Conservation (phyloP, 306 rosid genomes). For the Medicago arabica region DNA sequence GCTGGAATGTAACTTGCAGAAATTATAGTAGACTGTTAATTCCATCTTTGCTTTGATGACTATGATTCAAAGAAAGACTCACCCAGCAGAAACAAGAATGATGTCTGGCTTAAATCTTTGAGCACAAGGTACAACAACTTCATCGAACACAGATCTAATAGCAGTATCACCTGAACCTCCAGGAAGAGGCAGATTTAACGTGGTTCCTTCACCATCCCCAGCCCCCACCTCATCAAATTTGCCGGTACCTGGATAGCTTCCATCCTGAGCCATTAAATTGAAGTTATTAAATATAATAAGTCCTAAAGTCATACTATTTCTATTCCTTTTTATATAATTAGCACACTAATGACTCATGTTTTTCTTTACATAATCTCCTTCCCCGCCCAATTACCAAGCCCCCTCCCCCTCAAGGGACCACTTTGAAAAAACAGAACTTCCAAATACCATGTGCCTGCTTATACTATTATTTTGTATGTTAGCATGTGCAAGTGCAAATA, state of each 20-base stretch:
- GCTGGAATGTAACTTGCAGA: slow-evolving; percentile 24
- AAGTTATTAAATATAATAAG: slow-evolving; percentile 22
- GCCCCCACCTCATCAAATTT: slow-evolving; percentile 78
- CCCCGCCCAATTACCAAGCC: background rate
- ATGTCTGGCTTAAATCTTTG: slow-evolving; percentile 92
- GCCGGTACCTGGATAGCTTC: slow-evolving; percentile 98
- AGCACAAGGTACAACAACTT: slow-evolving; percentile 85
- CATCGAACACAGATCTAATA: slow-evolving; percentile 79
- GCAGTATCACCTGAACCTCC: slow-evolving; percentile 93
- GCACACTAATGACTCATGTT: background rate
- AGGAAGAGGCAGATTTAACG: slow-evolving; percentile 89
- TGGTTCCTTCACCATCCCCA: slow-evolving; percentile 91
- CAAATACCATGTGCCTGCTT: background rate
- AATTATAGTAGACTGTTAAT: background rate
- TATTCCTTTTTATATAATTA: background rate
- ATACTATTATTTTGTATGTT: slow-evolving; percentile 2
- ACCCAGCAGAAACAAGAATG: slow-evolving; percentile 98
- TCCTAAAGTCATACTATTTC: background rate
- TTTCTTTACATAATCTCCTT: slow-evolving; percentile 4
- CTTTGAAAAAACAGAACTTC: slow-evolving; percentile 1
- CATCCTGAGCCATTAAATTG: slow-evolving; percentile 59
- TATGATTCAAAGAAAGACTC: slow-evolving; percentile 48
- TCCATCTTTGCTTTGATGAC: slow-evolving; percentile 35
- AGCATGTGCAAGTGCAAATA: slow-evolving; percentile 7
- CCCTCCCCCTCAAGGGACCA: background rate